A percentile compares a stretch with the other conserved stretches of the same genome.
These are phyloP conservation scores for Panicum hallii DNA, from an alignment of 202 grass and related monocot species.

Conservation along the genomic window DNA sequence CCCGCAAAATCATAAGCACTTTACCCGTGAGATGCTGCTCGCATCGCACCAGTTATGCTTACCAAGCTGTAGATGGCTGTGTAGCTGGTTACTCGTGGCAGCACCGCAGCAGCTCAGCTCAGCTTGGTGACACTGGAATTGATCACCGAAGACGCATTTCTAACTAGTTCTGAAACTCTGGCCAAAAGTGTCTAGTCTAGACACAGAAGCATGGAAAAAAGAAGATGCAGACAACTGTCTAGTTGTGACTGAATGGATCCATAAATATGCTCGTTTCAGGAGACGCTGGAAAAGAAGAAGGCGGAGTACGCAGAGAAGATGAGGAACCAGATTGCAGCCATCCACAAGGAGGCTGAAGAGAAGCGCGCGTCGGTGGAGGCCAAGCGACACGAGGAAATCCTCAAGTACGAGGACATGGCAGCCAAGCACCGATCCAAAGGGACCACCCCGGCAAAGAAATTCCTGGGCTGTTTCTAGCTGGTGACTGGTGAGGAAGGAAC, in stretches of 20 bases:
- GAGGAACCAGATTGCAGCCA: conserved; percentile 42
- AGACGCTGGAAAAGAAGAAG: conserved; percentile 56
- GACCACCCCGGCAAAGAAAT: conserved; percentile 13
- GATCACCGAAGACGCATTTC: background rate
- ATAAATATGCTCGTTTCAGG: conserved; percentile 18
- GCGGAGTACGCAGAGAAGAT: conserved; percentile 54
- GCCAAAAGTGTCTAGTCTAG: background rate
- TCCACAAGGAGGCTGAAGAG: conserved; percentile 61
- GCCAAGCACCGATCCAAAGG: conserved; percentile 38
- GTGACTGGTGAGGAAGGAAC: background rate
- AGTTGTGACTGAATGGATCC: background rate
- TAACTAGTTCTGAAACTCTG: background rate
- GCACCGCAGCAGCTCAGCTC: background rate
- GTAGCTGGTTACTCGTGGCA: background rate
- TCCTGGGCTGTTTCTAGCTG: conserved; percentile 41
- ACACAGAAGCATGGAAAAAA: background rate
- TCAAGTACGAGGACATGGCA: conserved; percentile 39
- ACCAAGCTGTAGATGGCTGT: background rate
- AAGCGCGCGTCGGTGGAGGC: conserved; percentile 45
- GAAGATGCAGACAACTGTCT: background rate
- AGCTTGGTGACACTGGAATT: background rate
- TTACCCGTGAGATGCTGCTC: background rate
- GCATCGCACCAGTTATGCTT: background rate
- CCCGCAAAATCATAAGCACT: background rate
- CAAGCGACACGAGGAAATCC: conserved; percentile 19